Conservation (phyloP, 768 basidiomycete species). For the Cystofilobasidium bisporidii region DNA sequence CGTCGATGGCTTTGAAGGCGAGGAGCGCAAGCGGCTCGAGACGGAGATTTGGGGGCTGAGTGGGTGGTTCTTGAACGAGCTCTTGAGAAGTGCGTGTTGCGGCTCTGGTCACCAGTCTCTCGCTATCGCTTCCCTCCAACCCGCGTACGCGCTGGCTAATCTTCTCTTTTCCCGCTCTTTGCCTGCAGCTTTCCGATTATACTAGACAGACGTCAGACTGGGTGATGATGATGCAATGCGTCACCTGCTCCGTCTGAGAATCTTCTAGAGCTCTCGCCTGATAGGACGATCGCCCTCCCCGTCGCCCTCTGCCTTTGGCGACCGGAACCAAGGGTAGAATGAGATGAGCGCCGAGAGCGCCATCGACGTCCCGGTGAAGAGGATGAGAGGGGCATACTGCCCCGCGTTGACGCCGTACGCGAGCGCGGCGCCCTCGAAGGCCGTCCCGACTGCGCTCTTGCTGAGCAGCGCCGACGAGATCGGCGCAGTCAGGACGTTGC, state of each 20-base stretch:
- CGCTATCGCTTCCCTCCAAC: too few relatives aligned
- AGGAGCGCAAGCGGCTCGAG: neutral
- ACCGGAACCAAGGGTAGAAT: neutral
- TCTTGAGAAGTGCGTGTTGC: neutral
- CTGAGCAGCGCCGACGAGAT: conserved; percentile 1
- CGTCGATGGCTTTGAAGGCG: neutral
- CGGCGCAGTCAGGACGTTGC: neutral
- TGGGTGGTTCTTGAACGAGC: neutral
- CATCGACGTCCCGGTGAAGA: conserved; percentile 1
- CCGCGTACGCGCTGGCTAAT: neutral
- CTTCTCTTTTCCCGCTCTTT: too few relatives aligned
- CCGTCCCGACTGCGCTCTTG: neutral
- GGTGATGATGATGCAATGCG: too few relatives aligned
- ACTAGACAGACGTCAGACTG: too few relatives aligned
- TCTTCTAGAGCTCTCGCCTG: too few relatives aligned
- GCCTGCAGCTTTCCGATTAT: too few relatives aligned
- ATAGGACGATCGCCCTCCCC: too few relatives aligned
- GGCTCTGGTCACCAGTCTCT: too few relatives aligned
- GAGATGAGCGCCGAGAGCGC: neutral
- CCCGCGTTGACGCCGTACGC: conserved; percentile 1
- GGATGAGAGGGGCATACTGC: neutral
- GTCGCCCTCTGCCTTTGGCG: neutral
- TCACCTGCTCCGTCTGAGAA: too few relatives aligned
- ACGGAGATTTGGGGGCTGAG: neutral
- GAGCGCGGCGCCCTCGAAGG: neutral